These are phyloP conservation scores for Bipolaris sorokiniana DNA, from an alignment of 2,329 filamentous ascomycete genomes.

Conservation along the genomic window DNA sequence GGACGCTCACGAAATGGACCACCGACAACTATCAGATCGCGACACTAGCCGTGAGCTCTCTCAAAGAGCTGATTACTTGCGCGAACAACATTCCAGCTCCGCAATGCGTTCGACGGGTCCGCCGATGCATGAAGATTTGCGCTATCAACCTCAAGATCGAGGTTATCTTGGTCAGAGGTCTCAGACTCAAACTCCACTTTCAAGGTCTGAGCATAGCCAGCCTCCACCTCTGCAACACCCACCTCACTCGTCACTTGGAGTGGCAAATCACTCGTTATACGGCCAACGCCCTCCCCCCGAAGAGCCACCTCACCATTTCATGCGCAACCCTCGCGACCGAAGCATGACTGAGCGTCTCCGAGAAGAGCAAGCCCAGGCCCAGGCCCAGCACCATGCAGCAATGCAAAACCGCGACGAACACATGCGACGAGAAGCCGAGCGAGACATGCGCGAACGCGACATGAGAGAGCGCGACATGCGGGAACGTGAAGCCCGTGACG, in stretches of 20 bases:
- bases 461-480: constrained; percentile 22
- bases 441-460: constrained; percentile 32
- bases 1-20: constrained; percentile 38
- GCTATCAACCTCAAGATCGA: constrained; percentile 41
- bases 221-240: constrained; percentile 42
- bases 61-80: constrained; percentile 38
- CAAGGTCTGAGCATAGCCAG: constrained; percentile 36
- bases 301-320: constrained; percentile 36
- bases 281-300: constrained; percentile 37
- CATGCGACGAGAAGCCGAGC: constrained; percentile 29
- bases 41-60: constrained; percentile 43
- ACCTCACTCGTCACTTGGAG: constrained; percentile 38
- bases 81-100: constrained; percentile 37
- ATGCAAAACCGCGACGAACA: constrained; percentile 33
- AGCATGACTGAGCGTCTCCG: constrained; percentile 39
- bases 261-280: constrained; percentile 34
- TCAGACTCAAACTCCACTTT: constrained; percentile 46
- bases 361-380: constrained; percentile 34
- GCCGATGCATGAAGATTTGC: constrained; percentile 36
- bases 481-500: constrained; percentile 26
- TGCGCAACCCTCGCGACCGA: constrained; percentile 27
- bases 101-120: constrained; percentile 28
- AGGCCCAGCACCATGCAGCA: constrained; percentile 21
- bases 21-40: constrained; percentile 38
- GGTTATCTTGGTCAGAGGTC: constrained; percentile 38